Conservation (phyloP, 306 rosid species). For the Potentilla sterilis region DNA sequence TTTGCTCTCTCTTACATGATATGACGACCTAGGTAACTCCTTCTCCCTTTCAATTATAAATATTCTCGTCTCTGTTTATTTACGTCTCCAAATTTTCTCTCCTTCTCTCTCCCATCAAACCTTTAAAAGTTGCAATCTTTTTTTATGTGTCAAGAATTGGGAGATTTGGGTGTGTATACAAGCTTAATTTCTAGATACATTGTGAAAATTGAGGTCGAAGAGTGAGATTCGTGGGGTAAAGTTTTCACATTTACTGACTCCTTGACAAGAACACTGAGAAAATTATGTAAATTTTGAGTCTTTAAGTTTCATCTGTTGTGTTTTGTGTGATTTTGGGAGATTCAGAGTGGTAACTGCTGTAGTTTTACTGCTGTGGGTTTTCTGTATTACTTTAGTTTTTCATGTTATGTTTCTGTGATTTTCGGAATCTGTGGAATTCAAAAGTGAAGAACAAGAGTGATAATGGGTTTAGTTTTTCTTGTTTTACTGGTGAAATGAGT, state of each 20-base stretch:
- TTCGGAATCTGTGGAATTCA: too few species aligned
- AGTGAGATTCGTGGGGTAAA: background rate
- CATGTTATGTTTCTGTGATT: background rate
- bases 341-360: too few species aligned
- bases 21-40: background rate
- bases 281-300: background rate
- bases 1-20: background rate
- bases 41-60: background rate
- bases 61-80: background rate
- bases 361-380: too few species aligned
- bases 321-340: background rate
- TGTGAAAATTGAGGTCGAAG: background rate
- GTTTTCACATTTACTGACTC: background rate
- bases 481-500: background rate
- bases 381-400: too few species aligned
- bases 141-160: background rate
- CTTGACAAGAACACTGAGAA: background rate
- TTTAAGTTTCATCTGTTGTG: background rate
- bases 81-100: background rate
- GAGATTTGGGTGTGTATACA: background rate
- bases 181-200: background rate
- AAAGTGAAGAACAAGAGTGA: background rate
- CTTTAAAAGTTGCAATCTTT: background rate
- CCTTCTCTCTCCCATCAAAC: background rate
- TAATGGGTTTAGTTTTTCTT: background rate